These are phyloP conservation scores for Cordyceps fumosorosea DNA, from an alignment of 2,329 filamentous ascomycete species.

Conservation along the genomic window DNA sequence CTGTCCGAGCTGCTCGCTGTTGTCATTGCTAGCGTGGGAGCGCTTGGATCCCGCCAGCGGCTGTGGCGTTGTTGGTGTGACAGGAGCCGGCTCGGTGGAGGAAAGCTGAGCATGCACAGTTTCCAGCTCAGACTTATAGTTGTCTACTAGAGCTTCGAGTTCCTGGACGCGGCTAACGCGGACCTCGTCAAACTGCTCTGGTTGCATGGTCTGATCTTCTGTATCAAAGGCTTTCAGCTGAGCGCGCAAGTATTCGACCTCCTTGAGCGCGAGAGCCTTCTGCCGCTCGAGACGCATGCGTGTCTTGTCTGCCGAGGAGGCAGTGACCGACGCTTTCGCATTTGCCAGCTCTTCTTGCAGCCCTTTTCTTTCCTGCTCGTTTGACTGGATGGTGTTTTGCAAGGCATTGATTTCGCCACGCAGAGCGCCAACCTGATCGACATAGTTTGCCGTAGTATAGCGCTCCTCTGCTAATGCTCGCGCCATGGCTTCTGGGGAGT, in stretches of 20 bases:
- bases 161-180: conserved; percentile 70
- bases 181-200: conserved; percentile 68
- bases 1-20: conserved; percentile 68
- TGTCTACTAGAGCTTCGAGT: conserved; percentile 78
- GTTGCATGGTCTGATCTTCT: conserved; percentile 81
- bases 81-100: conserved; percentile 45
- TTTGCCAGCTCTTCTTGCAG: conserved; percentile 66
- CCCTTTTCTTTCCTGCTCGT: conserved; percentile 63
- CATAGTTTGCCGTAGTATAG: conserved; percentile 69
- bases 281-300: conserved; percentile 78
- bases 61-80: conserved; percentile 26
- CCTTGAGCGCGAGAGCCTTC: conserved; percentile 76
- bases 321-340: conserved; percentile 46
- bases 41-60: conserved; percentile 55
- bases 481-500: conserved; percentile 82
- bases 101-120: conserved; percentile 68
- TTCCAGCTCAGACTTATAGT: conserved; percentile 78
- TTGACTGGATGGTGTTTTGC: conserved; percentile 63
- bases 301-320: conserved; percentile 55
- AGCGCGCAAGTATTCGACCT: conserved; percentile 87
- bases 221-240: conserved; percentile 84
- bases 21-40: conserved; percentile 47
- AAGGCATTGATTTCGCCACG: conserved; percentile 73
- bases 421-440: conserved; percentile 72
- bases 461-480: conserved; percentile 77